Conservation (phyloP, 2,329 filamentous ascomycete genomes). For the Sarocladiaceae sp. region DNA sequence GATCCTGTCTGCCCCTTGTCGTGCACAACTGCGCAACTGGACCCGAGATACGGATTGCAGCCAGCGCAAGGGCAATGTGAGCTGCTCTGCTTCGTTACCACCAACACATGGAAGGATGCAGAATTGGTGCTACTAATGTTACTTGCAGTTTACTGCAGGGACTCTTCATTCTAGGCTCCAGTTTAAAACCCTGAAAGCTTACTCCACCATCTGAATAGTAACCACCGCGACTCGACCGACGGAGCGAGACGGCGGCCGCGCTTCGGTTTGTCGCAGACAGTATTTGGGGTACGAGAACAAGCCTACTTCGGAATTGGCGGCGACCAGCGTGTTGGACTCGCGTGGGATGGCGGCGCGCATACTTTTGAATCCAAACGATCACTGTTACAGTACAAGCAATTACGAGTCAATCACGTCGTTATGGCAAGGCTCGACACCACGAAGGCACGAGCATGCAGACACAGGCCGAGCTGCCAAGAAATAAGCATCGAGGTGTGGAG, state of each 20-base stretch:
- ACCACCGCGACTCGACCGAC: not conserved
- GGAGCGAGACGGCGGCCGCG: not conserved
- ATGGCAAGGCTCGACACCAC: not conserved
- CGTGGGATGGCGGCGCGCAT: not conserved
- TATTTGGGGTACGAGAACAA: too few relatives aligned
- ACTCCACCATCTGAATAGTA: not conserved
- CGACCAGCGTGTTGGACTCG: too few relatives aligned
- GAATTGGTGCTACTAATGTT: not conserved
- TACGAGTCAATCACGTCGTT: too few relatives aligned
- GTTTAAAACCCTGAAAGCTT: not conserved
- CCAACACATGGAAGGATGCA: too few relatives aligned
- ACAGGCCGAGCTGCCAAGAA: not conserved
- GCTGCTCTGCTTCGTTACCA: not conserved
- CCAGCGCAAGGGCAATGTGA: not conserved
- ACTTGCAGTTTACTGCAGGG: not conserved
- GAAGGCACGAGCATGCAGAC: not conserved
- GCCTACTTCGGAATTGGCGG: too few relatives aligned
- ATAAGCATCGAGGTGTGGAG: not conserved
- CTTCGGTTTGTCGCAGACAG: too few relatives aligned
- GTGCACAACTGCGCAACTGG: not conserved
- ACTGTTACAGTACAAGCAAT: too few relatives aligned
- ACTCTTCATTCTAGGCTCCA: conserved; percentile 1
- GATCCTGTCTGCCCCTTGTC: not conserved
- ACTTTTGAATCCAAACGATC: not conserved
- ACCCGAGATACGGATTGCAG: not conserved